Percentiles rank a stretch among this genome's conserved stretches.
Conservation (phyloP, 2,329 filamentous ascomycete genomes). For the Colletotrichum spaethianum region DNA sequence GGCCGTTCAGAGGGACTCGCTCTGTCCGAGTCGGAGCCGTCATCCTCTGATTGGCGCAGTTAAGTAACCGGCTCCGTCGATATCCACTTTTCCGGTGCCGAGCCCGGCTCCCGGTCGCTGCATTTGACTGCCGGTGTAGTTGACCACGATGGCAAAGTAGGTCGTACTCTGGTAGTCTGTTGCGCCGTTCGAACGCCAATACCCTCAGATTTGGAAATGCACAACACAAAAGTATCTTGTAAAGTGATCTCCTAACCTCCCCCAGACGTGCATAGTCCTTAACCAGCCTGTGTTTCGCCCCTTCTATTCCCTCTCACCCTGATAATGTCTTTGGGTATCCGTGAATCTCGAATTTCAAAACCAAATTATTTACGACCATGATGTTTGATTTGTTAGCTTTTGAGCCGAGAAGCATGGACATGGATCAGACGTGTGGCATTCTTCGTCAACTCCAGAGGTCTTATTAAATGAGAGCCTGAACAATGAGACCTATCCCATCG, state of each 20-base stretch:
- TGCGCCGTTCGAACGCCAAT: background rate
- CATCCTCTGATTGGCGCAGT: background rate
- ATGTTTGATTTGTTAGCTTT: no score
- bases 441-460: no score
- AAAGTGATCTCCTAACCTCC: no score
- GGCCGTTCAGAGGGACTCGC: background rate
- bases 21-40: background rate
- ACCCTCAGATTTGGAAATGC: no score
- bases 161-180: background rate
- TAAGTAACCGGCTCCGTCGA: background rate
- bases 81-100: background rate
- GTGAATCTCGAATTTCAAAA: constrained; percentile 53
- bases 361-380: constrained; percentile 41
- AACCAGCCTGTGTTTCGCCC: no score
- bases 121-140: background rate
- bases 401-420: no score
- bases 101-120: background rate
- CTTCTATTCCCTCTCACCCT: no score
- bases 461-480: background rate
- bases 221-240: no score
- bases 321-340: no score
- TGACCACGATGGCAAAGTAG: background rate
- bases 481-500: no score
- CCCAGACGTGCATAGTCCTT: no score
- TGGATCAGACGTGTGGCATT: no score